These are phyloP conservation scores for Colletotrichum sp. DNA, from an alignment of 2,329 filamentous ascomycete species.

Conservation along the genomic window DNA sequence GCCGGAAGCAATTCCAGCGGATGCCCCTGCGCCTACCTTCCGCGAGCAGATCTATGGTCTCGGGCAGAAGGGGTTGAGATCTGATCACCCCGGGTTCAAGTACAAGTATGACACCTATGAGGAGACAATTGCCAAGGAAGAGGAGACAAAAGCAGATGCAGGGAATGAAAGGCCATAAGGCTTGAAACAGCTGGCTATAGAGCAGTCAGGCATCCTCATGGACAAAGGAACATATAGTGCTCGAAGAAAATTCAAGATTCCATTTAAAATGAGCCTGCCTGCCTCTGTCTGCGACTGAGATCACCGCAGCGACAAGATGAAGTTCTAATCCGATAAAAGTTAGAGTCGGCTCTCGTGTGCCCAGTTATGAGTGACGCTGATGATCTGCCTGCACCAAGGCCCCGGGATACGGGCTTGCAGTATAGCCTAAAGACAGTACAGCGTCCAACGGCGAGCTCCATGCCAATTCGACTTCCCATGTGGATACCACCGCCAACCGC, in stretches of 20 bases:
- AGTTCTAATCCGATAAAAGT: background rate
- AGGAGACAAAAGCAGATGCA: background rate
- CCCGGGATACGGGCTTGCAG: background rate
- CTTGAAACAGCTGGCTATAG: background rate
- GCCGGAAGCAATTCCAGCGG: background rate
- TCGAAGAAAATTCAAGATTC: too few species aligned
- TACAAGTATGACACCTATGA: conserved; percentile 7
- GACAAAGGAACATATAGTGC: background rate
- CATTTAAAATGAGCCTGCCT: too few species aligned
- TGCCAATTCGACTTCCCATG: background rate
- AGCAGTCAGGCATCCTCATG: background rate
- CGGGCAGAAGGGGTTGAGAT: background rate
- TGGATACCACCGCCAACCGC: background rate
- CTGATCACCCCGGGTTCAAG: background rate
- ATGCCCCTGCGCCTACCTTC: background rate
- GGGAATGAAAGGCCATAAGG: background rate
- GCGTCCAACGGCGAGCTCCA: background rate
- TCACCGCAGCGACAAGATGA: background rate
- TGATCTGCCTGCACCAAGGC: background rate
- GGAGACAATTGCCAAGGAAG: background rate
- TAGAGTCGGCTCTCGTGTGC: background rate
- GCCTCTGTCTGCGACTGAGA: too few species aligned
- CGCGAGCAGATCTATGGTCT: conserved; percentile 1
- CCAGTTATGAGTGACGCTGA: background rate
- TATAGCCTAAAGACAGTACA: background rate